Percentiles rank a stretch among this genome's conserved stretches.
Evolutionary conservation across 257 asterid genomes (phyloP).

Genomic region (Haberlea rhodopensis): DNA sequence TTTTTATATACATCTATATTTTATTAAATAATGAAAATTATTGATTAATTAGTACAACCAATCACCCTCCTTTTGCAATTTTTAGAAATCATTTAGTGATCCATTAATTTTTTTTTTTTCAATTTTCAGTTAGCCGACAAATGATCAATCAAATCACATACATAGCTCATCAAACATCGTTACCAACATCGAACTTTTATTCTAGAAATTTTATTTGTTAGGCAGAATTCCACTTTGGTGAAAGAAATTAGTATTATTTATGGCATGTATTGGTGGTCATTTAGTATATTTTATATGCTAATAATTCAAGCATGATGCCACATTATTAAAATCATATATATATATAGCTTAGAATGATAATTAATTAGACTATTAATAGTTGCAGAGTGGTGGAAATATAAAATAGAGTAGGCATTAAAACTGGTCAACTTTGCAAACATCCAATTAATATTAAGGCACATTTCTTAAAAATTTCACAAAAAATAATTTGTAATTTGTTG

Average conservation of each 20-base stretch:
- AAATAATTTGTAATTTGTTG: no score
- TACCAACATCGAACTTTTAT: neutral
- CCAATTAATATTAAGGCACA: neutral
- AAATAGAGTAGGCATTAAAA: no score
- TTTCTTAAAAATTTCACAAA: no score
- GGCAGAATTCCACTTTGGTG: neutral
- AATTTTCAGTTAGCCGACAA: neutral
- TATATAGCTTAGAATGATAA: neutral
- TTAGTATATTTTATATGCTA: neutral
- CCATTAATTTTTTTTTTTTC: no score
- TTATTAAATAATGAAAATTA: no score
- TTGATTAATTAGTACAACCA: no score
- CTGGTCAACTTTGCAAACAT: neutral
- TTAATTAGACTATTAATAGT: no score
- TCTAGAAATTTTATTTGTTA: neutral
- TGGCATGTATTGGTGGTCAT: neutral
- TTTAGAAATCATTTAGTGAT: no score
- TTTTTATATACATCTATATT: no score
- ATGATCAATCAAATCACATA: neutral
- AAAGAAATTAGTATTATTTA: no score
- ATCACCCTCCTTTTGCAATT: no score
- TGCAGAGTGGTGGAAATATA: neutral
- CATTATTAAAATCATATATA: neutral
- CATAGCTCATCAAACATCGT: neutral
- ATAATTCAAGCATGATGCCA: neutral